Base-by-base conservation (phyloP, 108 stramenopile species). In the Cyclotella cryptica region DNA sequence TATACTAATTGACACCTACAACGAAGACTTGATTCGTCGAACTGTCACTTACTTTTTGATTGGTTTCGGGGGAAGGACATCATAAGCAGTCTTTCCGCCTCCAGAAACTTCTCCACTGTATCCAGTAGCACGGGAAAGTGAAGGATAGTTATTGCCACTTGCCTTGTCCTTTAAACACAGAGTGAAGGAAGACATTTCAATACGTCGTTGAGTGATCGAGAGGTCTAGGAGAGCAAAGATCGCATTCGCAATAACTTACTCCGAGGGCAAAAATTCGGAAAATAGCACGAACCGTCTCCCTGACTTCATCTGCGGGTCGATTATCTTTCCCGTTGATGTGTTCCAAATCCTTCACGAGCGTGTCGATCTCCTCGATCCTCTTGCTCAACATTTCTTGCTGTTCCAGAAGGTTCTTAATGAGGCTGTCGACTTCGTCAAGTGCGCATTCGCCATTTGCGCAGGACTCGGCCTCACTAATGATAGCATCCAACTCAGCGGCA, bases 211-310 rank as follows among this genome's bases (percentile, higher is more conserved):
- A 30, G 29, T 18, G n/a, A 70, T 26, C 26, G 13, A 6, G 62
- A 64, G 8, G 46, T 26, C 18, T 4, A 44, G 15, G 39, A 27
- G 19, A 44, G 1, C 27, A 7, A 61, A n/a, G 26, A 44, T 10
- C 14, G 41, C 5, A n/a, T 15, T 49, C 8, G 27, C 17, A 39
- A 28, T 0, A 1, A 81, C 84, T 77, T 68, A 81, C 84, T 47
- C 80, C 84, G 10, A 82, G 49, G 21, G 85, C 66, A 68, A 94
- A 94, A 77, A 94, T 81, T 44, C 93, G 89, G 68, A 88, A 89
- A 61, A 94, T 85, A 24, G 90, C 93, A 65, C 87, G 80, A 41
- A 94, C 88, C 29, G 90, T 91, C 65, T 94, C 93, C 55, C 81
- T 78, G 44, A 94, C 76, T 75, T 94, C 93, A 75, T 94, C 90